phyloP scores from a whole-genome alignment of 352 stramenopile species.

The Pythium apleroticum region DNA sequence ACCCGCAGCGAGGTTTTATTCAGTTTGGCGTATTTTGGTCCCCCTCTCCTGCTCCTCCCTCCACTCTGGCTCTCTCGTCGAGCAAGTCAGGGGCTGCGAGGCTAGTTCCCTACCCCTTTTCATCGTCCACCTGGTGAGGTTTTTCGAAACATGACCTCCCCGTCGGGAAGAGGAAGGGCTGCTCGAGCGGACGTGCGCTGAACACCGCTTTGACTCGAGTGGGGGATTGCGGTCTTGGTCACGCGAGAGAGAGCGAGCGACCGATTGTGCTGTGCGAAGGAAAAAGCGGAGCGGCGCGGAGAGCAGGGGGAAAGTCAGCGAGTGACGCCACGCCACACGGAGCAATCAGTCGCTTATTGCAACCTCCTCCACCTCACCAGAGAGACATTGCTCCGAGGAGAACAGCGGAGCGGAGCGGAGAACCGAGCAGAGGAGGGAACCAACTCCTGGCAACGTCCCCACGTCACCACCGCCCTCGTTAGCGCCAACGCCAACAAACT shows the following conservation, averaged over 20 bases:
- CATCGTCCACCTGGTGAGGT: conserved; percentile 14
- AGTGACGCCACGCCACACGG: conserved; percentile 16
- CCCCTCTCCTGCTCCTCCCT: conserved; percentile 12
- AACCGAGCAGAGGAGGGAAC: background rate
- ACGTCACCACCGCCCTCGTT: background rate
- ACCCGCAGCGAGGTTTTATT: conserved; percentile 19
- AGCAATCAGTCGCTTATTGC: conserved; percentile 3
- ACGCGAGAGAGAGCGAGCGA: conserved; percentile 21
- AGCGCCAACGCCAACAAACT: conserved; percentile 12
- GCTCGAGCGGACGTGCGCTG: conserved; percentile 12
- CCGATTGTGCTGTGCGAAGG: conserved; percentile 18
- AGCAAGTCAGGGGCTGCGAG: no score
- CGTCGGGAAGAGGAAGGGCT: conserved; percentile 1
- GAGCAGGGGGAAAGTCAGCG: conserved; percentile 18
- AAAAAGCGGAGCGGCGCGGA: conserved; percentile 17
- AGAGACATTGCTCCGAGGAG: conserved; percentile 5
- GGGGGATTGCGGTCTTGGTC: conserved; percentile 11
- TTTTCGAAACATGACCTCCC: conserved; percentile 8
- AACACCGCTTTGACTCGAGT: conserved; percentile 4
- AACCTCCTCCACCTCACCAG: conserved; percentile 7
- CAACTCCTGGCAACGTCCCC: background rate
- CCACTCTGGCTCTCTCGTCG: conserved; percentile 22
- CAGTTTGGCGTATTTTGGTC: background rate
- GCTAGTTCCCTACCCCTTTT: conserved; percentile 8
- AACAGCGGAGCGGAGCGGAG: background rate